phyloP scores from a whole-genome alignment of 495 filamentous ascomycete species.

The Aspergillus baeticus region DNA sequence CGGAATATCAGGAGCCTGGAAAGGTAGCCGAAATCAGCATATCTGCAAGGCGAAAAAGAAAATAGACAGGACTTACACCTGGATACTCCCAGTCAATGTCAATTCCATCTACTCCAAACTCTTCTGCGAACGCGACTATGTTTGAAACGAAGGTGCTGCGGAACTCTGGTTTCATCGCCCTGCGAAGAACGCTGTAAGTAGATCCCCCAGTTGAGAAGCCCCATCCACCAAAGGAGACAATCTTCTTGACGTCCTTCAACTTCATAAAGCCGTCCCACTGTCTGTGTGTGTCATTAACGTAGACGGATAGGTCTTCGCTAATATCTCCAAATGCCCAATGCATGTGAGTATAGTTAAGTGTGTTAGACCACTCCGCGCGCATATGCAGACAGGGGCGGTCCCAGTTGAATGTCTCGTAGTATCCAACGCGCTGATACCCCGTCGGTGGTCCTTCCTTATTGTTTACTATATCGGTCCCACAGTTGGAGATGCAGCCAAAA shows the following conservation, averaged over 20 bases:
- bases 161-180: slow-evolving; percentile 26
- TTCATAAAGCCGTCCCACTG: no score
- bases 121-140: slow-evolving; percentile 30
- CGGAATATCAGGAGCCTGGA: slow-evolving; percentile 40
- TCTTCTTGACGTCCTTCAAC: no score
- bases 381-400: not conserved
- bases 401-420: no score
- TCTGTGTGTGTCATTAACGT: no score
- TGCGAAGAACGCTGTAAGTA: slow-evolving; percentile 38
- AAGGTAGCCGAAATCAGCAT: no score
- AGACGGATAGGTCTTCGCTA: slow-evolving; percentile 21
- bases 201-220: slow-evolving; percentile 33
- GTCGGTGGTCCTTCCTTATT: no score
- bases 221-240: slow-evolving; percentile 53
- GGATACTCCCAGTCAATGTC: slow-evolving; percentile 47
- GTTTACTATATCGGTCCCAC: slow-evolving; percentile 38
- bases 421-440: no score
- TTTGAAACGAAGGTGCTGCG: slow-evolving; percentile 32
- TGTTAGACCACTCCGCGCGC: slow-evolving; percentile 11
- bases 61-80: no score
- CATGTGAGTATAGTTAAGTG: slow-evolving; percentile 38
- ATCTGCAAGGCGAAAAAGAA: no score
- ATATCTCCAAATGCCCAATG: slow-evolving; percentile 44
- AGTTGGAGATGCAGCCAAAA: slow-evolving; percentile 49
- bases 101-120: slow-evolving; percentile 35